These are phyloP conservation scores for Chamaecrista fasciculata DNA, from an alignment of 306 rosid genomes.

Conservation along the genomic window DNA sequence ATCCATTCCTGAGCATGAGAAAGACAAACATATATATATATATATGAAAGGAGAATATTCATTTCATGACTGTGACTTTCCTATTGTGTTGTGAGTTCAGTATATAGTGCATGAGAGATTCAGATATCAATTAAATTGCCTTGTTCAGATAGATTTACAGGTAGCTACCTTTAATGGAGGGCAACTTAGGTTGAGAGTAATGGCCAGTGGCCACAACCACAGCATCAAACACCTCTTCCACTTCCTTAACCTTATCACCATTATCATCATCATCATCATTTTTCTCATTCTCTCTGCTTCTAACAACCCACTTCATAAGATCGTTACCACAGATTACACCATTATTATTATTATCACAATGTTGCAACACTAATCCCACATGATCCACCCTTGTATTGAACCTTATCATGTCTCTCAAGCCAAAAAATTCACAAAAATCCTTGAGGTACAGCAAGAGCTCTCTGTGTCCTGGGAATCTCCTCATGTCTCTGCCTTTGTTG, in stretches of 20 bases:
- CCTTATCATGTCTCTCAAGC: conserved; percentile 68
- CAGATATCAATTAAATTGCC: too few relatives aligned
- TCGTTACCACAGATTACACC: conserved; percentile 38
- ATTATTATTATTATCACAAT: too few relatives aligned
- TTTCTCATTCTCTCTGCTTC: conserved; percentile 49
- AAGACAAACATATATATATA: not conserved
- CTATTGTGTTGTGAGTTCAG: too few relatives aligned
- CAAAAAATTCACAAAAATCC: conserved; percentile 74
- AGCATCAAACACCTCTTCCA: conserved; percentile 82
- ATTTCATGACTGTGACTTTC: too few relatives aligned
- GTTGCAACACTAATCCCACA: conserved; percentile 68
- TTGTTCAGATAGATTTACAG: not conserved
- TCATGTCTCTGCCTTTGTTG: conserved; percentile 71
- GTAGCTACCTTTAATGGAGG: conserved; percentile 61
- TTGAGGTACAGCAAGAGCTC: conserved; percentile 62
- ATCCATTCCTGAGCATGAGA: conserved; percentile 62
- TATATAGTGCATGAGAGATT: too few relatives aligned
- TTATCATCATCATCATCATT: too few relatives aligned
- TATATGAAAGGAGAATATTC: too few relatives aligned
- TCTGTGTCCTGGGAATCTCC: conserved; percentile 83
- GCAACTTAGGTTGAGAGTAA: conserved; percentile 79
- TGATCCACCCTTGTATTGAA: conserved; percentile 71
- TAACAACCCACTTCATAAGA: conserved; percentile 72
- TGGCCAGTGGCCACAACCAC: conserved; percentile 93
- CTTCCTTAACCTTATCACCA: too few relatives aligned